Evolutionary conservation across 805 yeast genomes (phyloP).

Genomic region (Sugiyamaella americana): DNA sequence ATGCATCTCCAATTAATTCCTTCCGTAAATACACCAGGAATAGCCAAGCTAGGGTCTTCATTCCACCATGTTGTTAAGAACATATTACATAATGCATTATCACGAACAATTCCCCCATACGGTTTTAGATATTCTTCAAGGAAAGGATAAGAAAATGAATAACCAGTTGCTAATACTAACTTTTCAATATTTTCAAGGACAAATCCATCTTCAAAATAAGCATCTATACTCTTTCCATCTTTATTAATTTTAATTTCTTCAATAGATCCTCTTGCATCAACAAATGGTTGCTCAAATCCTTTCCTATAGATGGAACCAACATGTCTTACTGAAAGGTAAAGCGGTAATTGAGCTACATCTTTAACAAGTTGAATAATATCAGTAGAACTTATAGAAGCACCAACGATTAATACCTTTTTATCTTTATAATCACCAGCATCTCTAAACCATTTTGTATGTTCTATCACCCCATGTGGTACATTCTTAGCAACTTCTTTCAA

Average conservation of each 20-base stretch:
- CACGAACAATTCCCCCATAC: slow-evolving; percentile 23
- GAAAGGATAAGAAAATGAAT: slow-evolving; percentile 35
- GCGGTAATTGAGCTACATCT: slow-evolving; percentile 9
- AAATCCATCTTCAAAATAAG: slow-evolving; percentile 17
- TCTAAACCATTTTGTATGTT: slow-evolving; percentile 55
- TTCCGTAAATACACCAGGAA: slow-evolving; percentile 13
- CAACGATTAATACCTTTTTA: slow-evolving; percentile 53
- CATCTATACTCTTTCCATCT: slow-evolving; percentile 8
- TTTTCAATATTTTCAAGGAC: slow-evolving; percentile 27
- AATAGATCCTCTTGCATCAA: slow-evolving; percentile 9
- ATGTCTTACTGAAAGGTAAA: slow-evolving; percentile 10
- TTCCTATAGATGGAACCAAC: not conserved
- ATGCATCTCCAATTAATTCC: slow-evolving; percentile 9
- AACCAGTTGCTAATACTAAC: slow-evolving; percentile 36
- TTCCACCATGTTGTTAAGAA: slow-evolving; percentile 37
- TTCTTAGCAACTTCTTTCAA: slow-evolving; percentile 35
- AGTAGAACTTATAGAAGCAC: slow-evolving; percentile 68
- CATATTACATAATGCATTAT: slow-evolving; percentile 28
- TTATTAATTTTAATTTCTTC: not conserved
- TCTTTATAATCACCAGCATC: slow-evolving; percentile 38
- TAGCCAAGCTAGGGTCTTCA: slow-evolving; percentile 34
- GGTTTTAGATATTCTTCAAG: slow-evolving; percentile 7
- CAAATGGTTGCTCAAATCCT: slow-evolving; percentile 17
- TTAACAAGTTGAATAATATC: slow-evolving; percentile 53
- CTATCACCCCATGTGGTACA: slow-evolving; percentile 37